These are phyloP conservation scores for Mycena galopus DNA, from an alignment of 768 basidiomycete genomes.

Conservation along the genomic window DNA sequence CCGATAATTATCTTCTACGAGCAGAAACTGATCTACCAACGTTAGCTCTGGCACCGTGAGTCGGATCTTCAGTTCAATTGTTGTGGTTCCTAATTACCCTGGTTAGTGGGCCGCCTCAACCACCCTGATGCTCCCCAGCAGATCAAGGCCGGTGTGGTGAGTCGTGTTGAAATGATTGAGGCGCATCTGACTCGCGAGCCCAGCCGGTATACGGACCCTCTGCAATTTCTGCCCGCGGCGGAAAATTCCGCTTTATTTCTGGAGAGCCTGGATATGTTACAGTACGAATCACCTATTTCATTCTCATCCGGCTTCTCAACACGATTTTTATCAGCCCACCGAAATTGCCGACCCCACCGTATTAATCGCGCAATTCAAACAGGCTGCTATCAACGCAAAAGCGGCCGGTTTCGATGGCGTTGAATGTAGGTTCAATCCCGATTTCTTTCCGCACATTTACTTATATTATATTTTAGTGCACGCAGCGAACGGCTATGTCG, in stretches of 20 bases:
- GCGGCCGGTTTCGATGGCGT: constrained; percentile 50
- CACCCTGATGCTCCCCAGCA: constrained; percentile 23
- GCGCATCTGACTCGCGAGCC: not conserved
- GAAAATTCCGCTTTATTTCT: constrained; percentile 41
- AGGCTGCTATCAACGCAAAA: constrained; percentile 32
- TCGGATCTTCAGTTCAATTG: not conserved
- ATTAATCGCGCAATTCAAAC: constrained; percentile 30
- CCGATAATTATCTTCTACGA: not conserved
- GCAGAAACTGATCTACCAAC: not conserved
- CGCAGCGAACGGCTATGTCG: constrained; percentile 55
- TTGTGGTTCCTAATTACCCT: not conserved
- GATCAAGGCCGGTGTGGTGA: constrained; percentile 3
- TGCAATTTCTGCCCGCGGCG: constrained; percentile 40
- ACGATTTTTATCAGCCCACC: constrained; percentile 15
- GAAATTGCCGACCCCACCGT: constrained; percentile 22
- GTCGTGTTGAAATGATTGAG: not conserved
- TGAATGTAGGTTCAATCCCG: constrained; percentile 51
- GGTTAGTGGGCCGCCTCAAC: constrained; percentile 5
- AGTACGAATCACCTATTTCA: not conserved
- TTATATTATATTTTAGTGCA: constrained; percentile 51
- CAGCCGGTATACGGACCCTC: constrained; percentile 34
- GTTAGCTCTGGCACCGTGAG: constrained; percentile 36
- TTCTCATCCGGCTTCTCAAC: not conserved
- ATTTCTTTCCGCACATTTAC: not conserved
- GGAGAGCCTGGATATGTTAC: constrained; percentile 42